A percentile compares a stretch with the other conserved stretches of the same genome.
These are phyloP conservation scores for Nakazawaea ernobii DNA, from an alignment of 805 yeast genomes.

Conservation along the genomic window DNA sequence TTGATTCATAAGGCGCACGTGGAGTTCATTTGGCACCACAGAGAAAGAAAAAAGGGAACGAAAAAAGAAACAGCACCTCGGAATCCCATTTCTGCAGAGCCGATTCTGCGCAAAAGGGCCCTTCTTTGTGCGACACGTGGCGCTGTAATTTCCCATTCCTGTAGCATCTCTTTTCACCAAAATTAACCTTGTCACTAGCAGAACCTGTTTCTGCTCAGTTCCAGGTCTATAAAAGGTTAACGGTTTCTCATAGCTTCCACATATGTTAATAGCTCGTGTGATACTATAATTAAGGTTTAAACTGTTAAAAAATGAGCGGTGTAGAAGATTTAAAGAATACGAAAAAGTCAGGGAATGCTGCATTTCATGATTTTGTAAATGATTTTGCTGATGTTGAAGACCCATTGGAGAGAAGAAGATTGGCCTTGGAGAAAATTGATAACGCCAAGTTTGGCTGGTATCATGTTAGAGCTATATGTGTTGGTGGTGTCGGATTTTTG, in stretches of 20 bases:
- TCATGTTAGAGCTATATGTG: constrained; percentile 48
- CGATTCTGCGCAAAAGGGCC: not conserved
- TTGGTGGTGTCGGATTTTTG: constrained; percentile 81
- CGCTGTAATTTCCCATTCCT: not conserved
- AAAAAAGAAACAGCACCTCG: not conserved
- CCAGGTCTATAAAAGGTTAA: not conserved
- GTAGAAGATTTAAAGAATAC: not conserved
- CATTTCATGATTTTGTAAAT: constrained; percentile 49
- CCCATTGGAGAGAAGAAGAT: constrained; percentile 54
- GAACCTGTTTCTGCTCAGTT: no score
- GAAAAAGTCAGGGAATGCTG: constrained; percentile 45
- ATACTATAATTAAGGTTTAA: not conserved
- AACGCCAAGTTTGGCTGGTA: constrained; percentile 56
- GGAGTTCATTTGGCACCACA: not conserved
- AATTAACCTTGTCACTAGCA: no score
- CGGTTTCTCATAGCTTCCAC: not conserved
- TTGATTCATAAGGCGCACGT: not conserved
- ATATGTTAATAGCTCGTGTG: constrained; percentile 7
- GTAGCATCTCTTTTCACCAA: no score
- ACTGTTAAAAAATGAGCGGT: not conserved
- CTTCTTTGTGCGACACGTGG: not conserved
- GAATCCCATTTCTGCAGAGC: not conserved
- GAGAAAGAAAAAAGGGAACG: not conserved
- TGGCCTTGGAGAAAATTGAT: constrained; percentile 55
- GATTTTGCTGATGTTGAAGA: constrained; percentile 52